phyloP scores from a whole-genome alignment of 1,284 basidiomycete species.

The Laetiporus sulphureus region DNA sequence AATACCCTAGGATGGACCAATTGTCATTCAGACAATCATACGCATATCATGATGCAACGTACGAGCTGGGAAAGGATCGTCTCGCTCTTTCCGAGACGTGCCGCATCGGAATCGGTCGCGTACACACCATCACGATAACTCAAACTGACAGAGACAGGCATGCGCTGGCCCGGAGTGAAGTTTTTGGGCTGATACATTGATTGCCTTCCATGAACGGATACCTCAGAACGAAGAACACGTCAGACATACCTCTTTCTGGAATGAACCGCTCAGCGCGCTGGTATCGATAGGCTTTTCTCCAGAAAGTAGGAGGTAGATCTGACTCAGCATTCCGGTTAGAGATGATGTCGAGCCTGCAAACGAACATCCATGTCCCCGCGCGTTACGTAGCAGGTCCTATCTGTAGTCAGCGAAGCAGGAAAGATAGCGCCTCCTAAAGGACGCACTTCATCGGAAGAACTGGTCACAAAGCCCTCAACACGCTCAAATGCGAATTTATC shows the following conservation, averaged over 20 bases:
- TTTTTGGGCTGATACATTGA: constrained; percentile 42
- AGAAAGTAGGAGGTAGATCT: constrained; percentile 84
- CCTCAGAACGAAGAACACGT: neutral
- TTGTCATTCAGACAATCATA: constrained; percentile 1
- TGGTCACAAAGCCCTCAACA: constrained; percentile 72
- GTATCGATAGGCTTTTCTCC: constrained; percentile 58
- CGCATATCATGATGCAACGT: constrained; percentile 19
- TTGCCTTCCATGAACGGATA: neutral
- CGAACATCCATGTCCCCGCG: constrained; percentile 47
- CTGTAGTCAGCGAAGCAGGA: too few species aligned
- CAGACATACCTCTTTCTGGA: constrained; percentile 47
- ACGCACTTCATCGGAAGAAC: constrained; percentile 71
- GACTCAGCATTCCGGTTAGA: constrained; percentile 75
- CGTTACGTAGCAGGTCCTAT: too few species aligned
- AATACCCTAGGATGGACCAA: constrained; percentile 58
- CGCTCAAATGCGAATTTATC: constrained; percentile 90
- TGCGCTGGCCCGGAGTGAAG: constrained; percentile 79
- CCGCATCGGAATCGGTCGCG: constrained; percentile 71
- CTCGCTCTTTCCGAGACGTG: constrained; percentile 49
- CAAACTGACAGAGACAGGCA: constrained; percentile 72
- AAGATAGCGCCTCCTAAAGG: neutral
- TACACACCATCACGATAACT: constrained; percentile 66
- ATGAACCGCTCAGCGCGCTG: constrained; percentile 49
- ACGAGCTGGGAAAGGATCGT: constrained; percentile 74
- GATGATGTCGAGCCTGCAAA: constrained; percentile 95